Evolutionary conservation across 371 early-diverging fungal genomes (phyloP).

Genomic region (Mortierella polycephala): DNA sequence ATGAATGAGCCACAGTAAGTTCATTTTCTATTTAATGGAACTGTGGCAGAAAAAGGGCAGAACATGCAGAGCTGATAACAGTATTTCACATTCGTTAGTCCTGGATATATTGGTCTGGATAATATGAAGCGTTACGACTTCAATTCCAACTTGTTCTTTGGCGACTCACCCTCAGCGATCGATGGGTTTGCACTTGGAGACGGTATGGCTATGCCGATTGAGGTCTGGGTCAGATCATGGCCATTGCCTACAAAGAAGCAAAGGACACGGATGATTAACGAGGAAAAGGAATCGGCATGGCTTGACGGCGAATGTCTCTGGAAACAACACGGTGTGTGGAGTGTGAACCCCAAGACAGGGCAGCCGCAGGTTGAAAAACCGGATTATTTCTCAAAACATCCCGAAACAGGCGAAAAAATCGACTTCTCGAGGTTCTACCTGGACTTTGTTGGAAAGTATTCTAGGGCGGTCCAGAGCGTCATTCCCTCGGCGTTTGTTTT

Average conservation of each 20-base stretch:
- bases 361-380: conserved; percentile 64
- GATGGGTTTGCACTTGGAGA: conserved; percentile 79
- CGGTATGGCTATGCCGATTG: conserved; percentile 72
- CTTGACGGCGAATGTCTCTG: conserved; percentile 74
- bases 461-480: conserved; percentile 67
- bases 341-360: conserved; percentile 59
- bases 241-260: conserved; percentile 75
- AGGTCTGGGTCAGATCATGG: conserved; percentile 78
- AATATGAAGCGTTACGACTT: conserved; percentile 70
- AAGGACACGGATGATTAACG: conserved; percentile 67
- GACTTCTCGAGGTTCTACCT: conserved; percentile 78
- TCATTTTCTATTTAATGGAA: neutral
- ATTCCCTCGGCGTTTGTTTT: conserved; percentile 67
- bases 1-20: conserved; percentile 86
- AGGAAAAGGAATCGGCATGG: conserved; percentile 68
- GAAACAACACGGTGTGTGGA: conserved; percentile 85
- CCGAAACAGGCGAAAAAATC: conserved; percentile 60
- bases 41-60: neutral
- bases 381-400: conserved; percentile 77
- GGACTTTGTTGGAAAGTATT: conserved; percentile 74
- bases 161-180: conserved; percentile 75
- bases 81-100: conserved; percentile 20
- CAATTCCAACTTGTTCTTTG: conserved; percentile 73
- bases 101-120: conserved; percentile 79
- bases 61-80: too few relatives aligned